Evolutionary conservation across 257 asterid species (phyloP), one percentile per base, ranked within the genome.

Genomic region (Jacaranda copaia): DNA sequence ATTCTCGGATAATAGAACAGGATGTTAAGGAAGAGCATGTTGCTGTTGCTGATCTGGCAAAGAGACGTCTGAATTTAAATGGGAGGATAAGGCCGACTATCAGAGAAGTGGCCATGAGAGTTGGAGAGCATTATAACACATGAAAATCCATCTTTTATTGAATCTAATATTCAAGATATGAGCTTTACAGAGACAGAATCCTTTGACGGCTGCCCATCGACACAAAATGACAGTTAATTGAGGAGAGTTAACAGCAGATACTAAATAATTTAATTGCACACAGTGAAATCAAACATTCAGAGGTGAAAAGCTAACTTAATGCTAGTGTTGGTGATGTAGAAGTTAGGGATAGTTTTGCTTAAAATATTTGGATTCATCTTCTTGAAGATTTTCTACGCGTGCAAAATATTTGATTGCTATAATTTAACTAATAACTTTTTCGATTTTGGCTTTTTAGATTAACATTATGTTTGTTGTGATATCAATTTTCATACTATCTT

Each of bases 41-140:
- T 53, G 68, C 39, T 3, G 87, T 83, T n/a, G 79, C 82, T 4
- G 70, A 51, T 20, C 58, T 83, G 14, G 84, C 87, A 8, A 63
- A 63, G 32, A 73, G 68, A 75, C 80, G 84, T 51, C 63, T 80
- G 80, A 74, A 68, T 73, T 73, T 83, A 2, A 83, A 48, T 8
- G 84, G 87, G 52, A 80, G 13, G 65, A 68, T 36, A 48, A 63
- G 87, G 78, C 87, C 87, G 1, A 80, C 77, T 0, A 73, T 83
- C 40, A 77, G 77, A 83, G 87, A 83, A 48, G 87, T 83, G 48
- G 82, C 84, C 19, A 62, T 11, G 69, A n/a, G 84, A 80, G 48
- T 60, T 83, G 55, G 84, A 76, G 71, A 72, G 74, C 46, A 80
- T 83, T 5, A 72, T 67, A 20, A 43, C 53, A 55, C 32, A 71